Conservation (phyloP, 805 yeast genomes). For the Kluyveromyces wickerhamii region DNA sequence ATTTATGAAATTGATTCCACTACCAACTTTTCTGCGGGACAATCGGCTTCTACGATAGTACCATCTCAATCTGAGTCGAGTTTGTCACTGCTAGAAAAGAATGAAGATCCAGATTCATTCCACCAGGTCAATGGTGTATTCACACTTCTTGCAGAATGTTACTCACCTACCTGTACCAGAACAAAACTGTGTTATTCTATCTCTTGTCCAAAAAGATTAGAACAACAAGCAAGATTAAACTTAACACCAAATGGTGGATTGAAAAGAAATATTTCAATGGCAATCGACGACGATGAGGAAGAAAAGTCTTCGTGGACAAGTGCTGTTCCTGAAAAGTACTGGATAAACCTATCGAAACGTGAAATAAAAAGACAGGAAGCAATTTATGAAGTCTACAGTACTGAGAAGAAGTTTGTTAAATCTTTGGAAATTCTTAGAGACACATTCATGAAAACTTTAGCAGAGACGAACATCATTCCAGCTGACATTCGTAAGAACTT, state of each 20-base stretch:
- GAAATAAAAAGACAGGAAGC: conserved; percentile 93
- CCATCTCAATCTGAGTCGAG: conserved; percentile 10
- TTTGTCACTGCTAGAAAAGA: conserved; percentile 10
- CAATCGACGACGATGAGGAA: conserved; percentile 40
- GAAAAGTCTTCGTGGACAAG: conserved; percentile 88
- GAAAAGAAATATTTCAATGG: conserved; percentile 46
- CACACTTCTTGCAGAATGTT: conserved; percentile 86
- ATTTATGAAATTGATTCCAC: conserved; percentile 10
- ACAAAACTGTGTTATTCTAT: conserved; percentile 86
- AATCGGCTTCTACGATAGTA: conserved; percentile 6
- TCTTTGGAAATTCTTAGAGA: conserved; percentile 90
- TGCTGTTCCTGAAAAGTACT: conserved; percentile 72
- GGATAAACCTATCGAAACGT: conserved; percentile 69
- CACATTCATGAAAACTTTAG: conserved; percentile 85
- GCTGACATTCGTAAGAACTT: conserved; percentile 85
- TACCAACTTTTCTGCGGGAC: conserved; percentile 17
- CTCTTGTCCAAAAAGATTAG: conserved; percentile 91
- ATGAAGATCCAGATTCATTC: conserved; percentile 18
- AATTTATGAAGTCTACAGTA: conserved; percentile 85
- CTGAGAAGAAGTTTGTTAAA: conserved; percentile 92
- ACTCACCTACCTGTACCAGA: conserved; percentile 92
- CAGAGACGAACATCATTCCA: conserved; percentile 82
- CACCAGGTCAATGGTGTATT: conserved; percentile 77
- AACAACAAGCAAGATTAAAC: conserved; percentile 89
- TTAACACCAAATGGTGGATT: conserved; percentile 84